Evolutionary conservation across 2,329 filamentous ascomycete genomes (phyloP).

Genomic region (Aphanoascus verrucosus): DNA sequence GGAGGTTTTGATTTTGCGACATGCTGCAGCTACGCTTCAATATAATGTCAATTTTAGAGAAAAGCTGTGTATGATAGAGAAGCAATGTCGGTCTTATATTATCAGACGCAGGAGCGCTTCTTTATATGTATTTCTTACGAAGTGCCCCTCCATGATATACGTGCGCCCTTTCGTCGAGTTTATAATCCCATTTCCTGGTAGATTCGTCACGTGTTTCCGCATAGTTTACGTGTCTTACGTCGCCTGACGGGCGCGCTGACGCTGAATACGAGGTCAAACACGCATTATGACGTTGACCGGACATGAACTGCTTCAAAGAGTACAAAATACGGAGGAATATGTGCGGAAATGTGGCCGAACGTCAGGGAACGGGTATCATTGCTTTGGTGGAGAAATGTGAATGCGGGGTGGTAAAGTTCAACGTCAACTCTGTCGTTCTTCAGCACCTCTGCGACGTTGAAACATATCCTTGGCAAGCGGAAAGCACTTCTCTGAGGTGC

Average conservation of each 20-base stretch:
- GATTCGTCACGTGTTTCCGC: constrained; percentile 1
- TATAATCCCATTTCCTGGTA: not conserved
- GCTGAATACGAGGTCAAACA: not conserved
- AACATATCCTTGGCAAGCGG: too few species aligned
- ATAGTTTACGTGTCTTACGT: not conserved
- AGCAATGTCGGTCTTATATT: too few species aligned
- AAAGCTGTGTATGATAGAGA: not conserved
- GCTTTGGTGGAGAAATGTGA: too few species aligned
- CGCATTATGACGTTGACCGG: not conserved
- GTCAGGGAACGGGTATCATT: too few species aligned
- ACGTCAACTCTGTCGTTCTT: too few species aligned
- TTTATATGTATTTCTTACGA: not conserved
- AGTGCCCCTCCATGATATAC: not conserved
- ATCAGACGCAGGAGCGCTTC: not conserved
- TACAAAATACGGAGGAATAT: not conserved
- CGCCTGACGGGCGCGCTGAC: not conserved
- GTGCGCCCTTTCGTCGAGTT: not conserved
- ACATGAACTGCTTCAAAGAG: not conserved
- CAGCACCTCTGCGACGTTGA: too few species aligned
- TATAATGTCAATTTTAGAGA: not conserved
- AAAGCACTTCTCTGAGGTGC: too few species aligned
- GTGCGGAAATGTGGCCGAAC: too few species aligned
- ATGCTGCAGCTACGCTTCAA: too few species aligned
- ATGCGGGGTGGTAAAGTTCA: too few species aligned
- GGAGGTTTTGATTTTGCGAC: not conserved